phyloP scores from a whole-genome alignment of 2,329 filamentous ascomycete species.

The Phialocephala subalpina region DNA sequence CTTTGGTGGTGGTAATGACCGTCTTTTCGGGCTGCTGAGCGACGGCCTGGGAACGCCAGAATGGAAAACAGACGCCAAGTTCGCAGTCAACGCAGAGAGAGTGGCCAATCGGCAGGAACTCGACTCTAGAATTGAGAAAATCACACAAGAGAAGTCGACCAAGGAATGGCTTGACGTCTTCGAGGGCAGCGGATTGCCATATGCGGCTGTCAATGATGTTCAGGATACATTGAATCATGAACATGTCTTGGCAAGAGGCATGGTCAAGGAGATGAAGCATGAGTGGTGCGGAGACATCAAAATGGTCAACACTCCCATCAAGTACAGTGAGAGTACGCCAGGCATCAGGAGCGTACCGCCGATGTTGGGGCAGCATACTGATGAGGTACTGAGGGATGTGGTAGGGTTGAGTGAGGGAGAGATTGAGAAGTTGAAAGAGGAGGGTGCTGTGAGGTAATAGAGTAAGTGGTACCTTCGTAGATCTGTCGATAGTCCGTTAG shows the following conservation, averaged over 20 bases:
- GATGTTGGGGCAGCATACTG: constrained; percentile 85
- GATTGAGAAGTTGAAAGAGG: constrained; percentile 67
- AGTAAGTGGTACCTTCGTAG: too few species aligned
- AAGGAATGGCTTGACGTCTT: constrained; percentile 86
- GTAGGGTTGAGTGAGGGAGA: constrained; percentile 66
- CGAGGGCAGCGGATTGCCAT: constrained; percentile 93
- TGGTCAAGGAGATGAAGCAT: constrained; percentile 91
- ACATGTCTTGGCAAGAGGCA: constrained; percentile 84
- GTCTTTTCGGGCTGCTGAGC: constrained; percentile 71
- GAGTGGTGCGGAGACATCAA: constrained; percentile 84
- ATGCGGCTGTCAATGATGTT: constrained; percentile 93
- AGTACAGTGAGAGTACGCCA: constrained; percentile 85
- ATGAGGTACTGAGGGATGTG: constrained; percentile 73
- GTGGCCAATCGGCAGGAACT: constrained; percentile 78
- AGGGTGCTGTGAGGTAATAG: constrained; percentile 69
- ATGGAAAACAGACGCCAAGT: constrained; percentile 67
- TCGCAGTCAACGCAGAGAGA: constrained; percentile 66
- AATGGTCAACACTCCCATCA: constrained; percentile 92
- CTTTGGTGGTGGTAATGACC: constrained; percentile 76
- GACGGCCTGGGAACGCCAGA: constrained; percentile 64
- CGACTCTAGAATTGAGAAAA: constrained; percentile 79
- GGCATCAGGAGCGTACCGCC: constrained; percentile 82
- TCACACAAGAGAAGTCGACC: constrained; percentile 81
- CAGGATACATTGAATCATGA: constrained; percentile 83
- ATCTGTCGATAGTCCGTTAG: not conserved